Evolutionary conservation across 208 protist species (phyloP).

Genomic region (Leishmania turanica): DNA sequence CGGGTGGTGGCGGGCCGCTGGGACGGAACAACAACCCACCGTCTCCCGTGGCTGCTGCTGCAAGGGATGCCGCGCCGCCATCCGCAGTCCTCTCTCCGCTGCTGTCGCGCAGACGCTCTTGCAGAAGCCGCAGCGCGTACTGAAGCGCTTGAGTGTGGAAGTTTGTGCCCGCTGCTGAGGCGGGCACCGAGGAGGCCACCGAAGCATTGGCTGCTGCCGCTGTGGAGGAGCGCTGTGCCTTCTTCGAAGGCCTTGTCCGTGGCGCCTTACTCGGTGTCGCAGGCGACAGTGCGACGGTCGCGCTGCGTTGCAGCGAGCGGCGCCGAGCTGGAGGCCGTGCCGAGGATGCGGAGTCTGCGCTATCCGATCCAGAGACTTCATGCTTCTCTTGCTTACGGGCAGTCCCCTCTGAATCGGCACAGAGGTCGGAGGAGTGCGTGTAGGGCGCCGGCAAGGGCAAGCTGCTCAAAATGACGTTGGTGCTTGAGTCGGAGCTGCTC

Average conservation of each 20-base stretch:
- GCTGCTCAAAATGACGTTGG: not conserved
- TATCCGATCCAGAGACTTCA: not conserved
- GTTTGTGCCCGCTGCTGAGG: not conserved
- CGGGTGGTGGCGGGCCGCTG: not conserved
- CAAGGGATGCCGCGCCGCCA: not conserved
- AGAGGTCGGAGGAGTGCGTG: not conserved
- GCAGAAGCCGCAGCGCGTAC: slow-evolving; percentile 20
- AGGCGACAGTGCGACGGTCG: not conserved
- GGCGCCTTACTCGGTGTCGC: not conserved
- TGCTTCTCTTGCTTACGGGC: not conserved
- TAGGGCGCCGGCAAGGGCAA: slow-evolving; percentile 6
- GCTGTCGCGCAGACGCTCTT: slow-evolving; percentile 5
- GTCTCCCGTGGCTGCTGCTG: not conserved
- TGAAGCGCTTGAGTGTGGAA: slow-evolving; percentile 27
- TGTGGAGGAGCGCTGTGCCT: not conserved
- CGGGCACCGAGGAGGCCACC: not conserved
- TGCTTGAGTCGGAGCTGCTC: not conserved
- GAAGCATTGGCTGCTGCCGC: not conserved
- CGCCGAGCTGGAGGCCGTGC: not conserved
- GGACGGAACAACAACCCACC: not conserved
- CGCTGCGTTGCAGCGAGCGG: not conserved
- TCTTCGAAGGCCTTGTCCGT: not conserved
- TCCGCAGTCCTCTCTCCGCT: not conserved
- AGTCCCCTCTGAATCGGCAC: not conserved
- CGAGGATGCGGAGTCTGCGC: not conserved